phyloP scores from a whole-genome alignment of 1,139 yeast genomes.

The Blastobotrys persicus region DNA sequence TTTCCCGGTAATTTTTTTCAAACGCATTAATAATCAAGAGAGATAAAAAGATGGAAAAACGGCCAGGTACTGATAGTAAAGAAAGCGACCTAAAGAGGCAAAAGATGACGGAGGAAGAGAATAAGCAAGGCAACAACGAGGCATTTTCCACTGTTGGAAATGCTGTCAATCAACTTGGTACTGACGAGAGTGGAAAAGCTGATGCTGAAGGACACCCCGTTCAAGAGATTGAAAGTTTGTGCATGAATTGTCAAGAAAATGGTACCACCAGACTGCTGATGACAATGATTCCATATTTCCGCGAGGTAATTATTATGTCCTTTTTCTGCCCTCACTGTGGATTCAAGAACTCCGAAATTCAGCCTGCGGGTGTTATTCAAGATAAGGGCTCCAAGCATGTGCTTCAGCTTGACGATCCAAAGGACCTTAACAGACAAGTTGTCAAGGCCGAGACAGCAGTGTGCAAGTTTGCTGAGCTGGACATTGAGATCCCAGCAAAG shows the following conservation, averaged over 20 bases:
- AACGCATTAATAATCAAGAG: neutral
- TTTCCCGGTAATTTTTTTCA: neutral
- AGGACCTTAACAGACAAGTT: slow-evolving; percentile 84
- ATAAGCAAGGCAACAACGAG: slow-evolving; percentile 13
- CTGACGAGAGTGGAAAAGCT: slow-evolving; percentile 41
- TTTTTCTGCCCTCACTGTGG: slow-evolving; percentile 96
- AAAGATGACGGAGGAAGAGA: slow-evolving; percentile 9
- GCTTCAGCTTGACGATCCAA: slow-evolving; percentile 64
- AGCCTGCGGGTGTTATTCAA: slow-evolving; percentile 79
- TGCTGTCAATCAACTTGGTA: slow-evolving; percentile 29
- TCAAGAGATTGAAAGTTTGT: slow-evolving; percentile 88
- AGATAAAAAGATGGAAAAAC: neutral
- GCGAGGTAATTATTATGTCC: slow-evolving; percentile 91
- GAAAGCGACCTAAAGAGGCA: neutral
- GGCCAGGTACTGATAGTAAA: neutral
- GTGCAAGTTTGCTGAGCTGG: slow-evolving; percentile 80
- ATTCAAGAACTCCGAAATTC: slow-evolving; percentile 86
- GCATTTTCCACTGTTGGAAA: slow-evolving; percentile 29
- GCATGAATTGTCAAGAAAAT: slow-evolving; percentile 90
- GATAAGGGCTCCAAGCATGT: slow-evolving; percentile 80
- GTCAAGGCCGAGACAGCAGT: slow-evolving; percentile 86
- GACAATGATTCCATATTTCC: slow-evolving; percentile 87
- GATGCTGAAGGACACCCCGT: slow-evolving; percentile 96
- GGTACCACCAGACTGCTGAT: slow-evolving; percentile 82
- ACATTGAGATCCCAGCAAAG: slow-evolving; percentile 92